phyloP scores from a whole-genome alignment of 441 rosid species.

The Macaranga tanarius region DNA sequence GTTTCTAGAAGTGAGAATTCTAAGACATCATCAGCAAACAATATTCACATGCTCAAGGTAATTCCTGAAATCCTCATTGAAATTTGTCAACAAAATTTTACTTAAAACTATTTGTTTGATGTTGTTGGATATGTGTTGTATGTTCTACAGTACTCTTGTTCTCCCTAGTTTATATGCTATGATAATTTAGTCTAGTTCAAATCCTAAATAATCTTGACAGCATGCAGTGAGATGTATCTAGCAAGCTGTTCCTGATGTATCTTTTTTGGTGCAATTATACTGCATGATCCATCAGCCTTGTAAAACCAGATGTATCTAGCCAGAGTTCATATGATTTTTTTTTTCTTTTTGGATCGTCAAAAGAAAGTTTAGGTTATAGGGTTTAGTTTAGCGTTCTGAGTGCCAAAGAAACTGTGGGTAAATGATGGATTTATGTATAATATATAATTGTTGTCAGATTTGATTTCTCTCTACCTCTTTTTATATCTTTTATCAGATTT shows the following conservation, averaged over 20 bases:
- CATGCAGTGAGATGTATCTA: constrained; percentile 1
- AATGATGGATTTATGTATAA: neutral
- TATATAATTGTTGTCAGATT: neutral
- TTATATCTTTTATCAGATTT: neutral
- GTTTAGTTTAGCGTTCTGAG: too few relatives aligned
- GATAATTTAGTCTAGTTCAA: constrained; percentile 9
- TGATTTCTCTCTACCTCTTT: neutral
- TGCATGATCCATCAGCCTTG: neutral
- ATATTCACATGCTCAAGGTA: constrained; percentile 44
- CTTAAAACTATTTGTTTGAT: neutral
- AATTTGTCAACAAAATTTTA: too few relatives aligned
- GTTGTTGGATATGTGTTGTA: neutral
- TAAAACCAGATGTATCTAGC: constrained; percentile 16
- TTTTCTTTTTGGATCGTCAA: too few relatives aligned
- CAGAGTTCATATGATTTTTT: neutral
- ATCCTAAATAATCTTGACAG: constrained; percentile 7
- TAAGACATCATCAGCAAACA: constrained; percentile 46
- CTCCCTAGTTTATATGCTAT: neutral
- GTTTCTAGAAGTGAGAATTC: constrained; percentile 49
- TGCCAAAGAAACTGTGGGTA: neutral
- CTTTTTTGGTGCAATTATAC: constrained; percentile 19
- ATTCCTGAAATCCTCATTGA: constrained; percentile 14
- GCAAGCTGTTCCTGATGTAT: constrained; percentile 20
- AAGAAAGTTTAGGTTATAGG: too few relatives aligned
- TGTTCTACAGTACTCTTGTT: neutral